phyloP scores from a whole-genome alignment of 345 rosid genomes.

The Luvunga scandens region DNA sequence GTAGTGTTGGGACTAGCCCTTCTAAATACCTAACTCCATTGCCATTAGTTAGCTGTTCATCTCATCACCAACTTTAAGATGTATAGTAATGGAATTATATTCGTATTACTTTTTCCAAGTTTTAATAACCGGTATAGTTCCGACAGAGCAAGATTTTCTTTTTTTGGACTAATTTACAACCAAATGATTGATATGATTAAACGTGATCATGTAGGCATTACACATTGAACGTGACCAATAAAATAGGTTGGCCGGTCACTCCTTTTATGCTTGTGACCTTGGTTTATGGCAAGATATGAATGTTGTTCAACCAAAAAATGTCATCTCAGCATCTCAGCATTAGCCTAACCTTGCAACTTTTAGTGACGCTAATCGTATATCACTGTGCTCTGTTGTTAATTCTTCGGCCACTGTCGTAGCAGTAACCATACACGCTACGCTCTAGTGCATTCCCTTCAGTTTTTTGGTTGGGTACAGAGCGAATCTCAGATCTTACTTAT shows the following conservation, averaged over 20 bases:
- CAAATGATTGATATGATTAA: slow-evolving; percentile 10
- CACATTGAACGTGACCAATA: background rate
- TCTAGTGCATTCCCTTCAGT: background rate
- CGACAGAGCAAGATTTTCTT: slow-evolving; percentile 1
- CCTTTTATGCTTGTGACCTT: background rate
- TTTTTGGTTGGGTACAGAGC: background rate
- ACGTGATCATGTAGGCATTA: background rate
- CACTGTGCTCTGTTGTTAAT: too few species aligned
- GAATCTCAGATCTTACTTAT: background rate
- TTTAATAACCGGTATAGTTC: background rate
- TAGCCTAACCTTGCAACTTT: too few species aligned
- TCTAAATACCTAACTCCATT: background rate
- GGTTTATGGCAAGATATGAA: background rate
- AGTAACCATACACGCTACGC: too few species aligned
- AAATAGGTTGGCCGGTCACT: background rate
- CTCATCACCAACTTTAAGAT: background rate
- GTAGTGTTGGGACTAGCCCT: background rate
- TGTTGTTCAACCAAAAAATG: background rate
- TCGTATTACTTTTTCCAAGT: background rate
- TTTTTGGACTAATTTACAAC: slow-evolving; percentile 5
- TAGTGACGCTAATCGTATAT: too few species aligned
- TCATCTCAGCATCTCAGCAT: too few species aligned
- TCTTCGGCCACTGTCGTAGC: too few species aligned
- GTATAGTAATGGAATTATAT: too few species aligned
- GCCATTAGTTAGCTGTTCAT: too few species aligned